These are phyloP conservation scores for Thermoascus crustaceus DNA, from an alignment of 2,329 filamentous ascomycete species.

Conservation along the genomic window DNA sequence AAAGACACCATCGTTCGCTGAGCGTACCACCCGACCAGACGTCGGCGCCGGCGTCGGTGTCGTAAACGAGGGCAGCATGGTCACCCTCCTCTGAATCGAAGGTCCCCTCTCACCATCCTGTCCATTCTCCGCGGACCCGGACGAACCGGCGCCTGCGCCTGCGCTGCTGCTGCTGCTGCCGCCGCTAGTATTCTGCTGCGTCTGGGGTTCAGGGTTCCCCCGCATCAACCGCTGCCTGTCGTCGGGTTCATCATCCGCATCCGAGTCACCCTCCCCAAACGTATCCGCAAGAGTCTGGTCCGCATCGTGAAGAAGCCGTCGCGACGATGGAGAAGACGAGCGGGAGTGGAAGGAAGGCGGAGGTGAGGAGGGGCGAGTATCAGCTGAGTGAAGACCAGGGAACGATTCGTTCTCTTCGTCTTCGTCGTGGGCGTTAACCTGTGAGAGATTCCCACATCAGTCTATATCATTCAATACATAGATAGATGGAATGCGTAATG, in stretches of 20 bases:
- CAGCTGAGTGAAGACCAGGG: slow-evolving; percentile 20
- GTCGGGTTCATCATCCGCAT: slow-evolving; percentile 62
- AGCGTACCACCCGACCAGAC: slow-evolving; percentile 52
- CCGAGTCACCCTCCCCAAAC: slow-evolving; percentile 72
- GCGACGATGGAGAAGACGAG: slow-evolving; percentile 57
- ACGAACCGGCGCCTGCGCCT: slow-evolving; percentile 18
- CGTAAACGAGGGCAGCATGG: slow-evolving; percentile 47
- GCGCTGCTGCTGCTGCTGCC: slow-evolving; percentile 18
- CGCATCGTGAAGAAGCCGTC: slow-evolving; percentile 50
- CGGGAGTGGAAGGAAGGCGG: slow-evolving; percentile 81
- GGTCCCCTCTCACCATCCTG: slow-evolving; percentile 13
- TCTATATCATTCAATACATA: slow-evolving; percentile 3
- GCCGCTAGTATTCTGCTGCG: too few relatives aligned
- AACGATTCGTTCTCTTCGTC: slow-evolving; percentile 30
- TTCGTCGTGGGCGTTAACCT: slow-evolving; percentile 40
- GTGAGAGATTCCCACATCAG: slow-evolving; percentile 1
- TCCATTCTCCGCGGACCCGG: slow-evolving; percentile 14
- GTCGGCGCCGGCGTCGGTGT: slow-evolving; percentile 29
- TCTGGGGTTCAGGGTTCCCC: slow-evolving; percentile 40
- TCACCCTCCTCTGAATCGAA: slow-evolving; percentile 40
- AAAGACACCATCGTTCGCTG: slow-evolving; percentile 90
- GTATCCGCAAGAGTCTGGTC: slow-evolving; percentile 84
- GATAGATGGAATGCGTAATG: too few relatives aligned
- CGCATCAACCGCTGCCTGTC: slow-evolving; percentile 82
- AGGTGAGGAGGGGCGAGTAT: slow-evolving; percentile 33